Conservation (phyloP, 441 rosid species). For the Gossypium schwendimanii region DNA sequence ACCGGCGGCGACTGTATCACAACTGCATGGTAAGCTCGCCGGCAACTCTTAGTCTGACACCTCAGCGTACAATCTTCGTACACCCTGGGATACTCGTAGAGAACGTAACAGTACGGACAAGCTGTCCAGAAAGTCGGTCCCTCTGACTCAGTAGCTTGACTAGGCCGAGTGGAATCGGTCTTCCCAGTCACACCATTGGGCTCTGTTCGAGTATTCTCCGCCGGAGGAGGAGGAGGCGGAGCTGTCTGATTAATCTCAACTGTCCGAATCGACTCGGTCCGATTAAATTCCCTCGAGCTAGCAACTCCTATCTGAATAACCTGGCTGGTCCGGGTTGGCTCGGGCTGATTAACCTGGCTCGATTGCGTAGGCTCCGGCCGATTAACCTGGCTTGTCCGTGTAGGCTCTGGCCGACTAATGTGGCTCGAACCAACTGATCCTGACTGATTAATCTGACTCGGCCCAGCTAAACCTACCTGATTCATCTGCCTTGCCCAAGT, state of each 20-base stretch:
- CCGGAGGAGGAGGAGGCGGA: background rate
- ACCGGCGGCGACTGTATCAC: conserved; percentile 52
- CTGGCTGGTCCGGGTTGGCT: background rate
- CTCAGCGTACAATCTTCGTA: conserved; percentile 62
- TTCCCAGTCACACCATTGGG: background rate
- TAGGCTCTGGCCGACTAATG: background rate
- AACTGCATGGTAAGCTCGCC: conserved; percentile 69
- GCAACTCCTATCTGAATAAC: background rate
- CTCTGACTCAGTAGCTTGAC: conserved; percentile 20
- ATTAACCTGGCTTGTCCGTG: background rate
- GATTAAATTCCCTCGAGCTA: background rate
- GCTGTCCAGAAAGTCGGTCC: conserved; percentile 74
- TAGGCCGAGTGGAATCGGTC: conserved; percentile 2
- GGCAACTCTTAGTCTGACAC: conserved; percentile 56
- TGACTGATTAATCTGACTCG: conserved; percentile 16
- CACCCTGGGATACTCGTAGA: conserved; percentile 68
- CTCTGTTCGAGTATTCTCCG: background rate
- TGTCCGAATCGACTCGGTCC: background rate
- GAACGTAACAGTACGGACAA: conserved; percentile 70
- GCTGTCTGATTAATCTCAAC: background rate
- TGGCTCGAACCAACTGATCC: conserved; percentile 15
- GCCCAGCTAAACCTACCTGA: conserved; percentile 9
- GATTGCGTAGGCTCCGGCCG: background rate
- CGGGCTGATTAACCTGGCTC: background rate
- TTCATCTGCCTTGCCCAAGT: conserved; percentile 19